Conservation (phyloP, 306 rosid genomes). For the Acacia confusa region DNA sequence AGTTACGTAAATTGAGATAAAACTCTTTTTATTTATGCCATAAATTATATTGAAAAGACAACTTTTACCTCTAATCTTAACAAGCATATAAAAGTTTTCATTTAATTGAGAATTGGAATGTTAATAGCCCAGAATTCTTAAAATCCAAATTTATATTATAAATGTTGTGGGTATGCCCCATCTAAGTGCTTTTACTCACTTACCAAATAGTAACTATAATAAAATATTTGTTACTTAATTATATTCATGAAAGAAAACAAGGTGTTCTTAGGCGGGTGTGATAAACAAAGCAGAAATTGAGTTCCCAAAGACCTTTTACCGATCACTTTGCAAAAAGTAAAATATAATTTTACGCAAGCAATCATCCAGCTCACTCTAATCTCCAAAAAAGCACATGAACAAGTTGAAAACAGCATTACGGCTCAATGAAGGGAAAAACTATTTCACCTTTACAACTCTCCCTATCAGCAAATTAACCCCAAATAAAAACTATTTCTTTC, state of each 20-base stretch:
- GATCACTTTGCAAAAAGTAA: constrained; percentile 1
- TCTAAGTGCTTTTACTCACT: background rate
- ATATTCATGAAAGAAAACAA: constrained; percentile 8
- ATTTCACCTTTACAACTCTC: constrained; percentile 31
- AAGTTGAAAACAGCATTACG: background rate
- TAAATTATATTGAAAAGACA: too few species aligned
- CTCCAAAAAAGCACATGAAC: constrained; percentile 21
- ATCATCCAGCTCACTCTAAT: constrained; percentile 26
- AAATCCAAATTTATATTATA: background rate
- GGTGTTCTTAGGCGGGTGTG: background rate
- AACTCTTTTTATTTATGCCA: accelerated
- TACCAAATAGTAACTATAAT: background rate
- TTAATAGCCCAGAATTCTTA: background rate
- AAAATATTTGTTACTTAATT: background rate
- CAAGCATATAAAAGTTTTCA: too few species aligned
- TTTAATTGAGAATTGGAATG: too few species aligned
- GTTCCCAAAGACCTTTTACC: background rate
- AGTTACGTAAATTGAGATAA: too few species aligned
- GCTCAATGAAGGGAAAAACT: constrained; percentile 14
- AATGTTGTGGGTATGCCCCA: constrained; percentile 5
- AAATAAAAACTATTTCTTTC: constrained; percentile 25
- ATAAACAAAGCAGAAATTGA: background rate
- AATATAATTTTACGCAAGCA: constrained; percentile 5
- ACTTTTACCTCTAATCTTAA: too few species aligned
- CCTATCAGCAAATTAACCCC: constrained; percentile 10